Conservation (phyloP, 495 filamentous ascomycete species). For the Penicillium soppii region DNA sequence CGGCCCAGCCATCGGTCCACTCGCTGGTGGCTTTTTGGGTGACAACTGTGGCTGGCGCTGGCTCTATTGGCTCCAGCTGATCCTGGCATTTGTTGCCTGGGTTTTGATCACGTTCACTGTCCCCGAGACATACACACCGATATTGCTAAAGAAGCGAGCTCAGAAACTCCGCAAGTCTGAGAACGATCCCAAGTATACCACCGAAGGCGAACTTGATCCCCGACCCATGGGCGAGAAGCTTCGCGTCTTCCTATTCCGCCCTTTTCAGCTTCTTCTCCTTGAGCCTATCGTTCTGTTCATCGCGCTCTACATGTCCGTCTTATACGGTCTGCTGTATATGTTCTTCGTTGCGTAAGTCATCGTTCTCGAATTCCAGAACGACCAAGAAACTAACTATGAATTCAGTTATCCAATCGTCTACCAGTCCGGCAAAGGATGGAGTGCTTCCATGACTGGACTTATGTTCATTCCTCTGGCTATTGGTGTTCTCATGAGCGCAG, state of each 20-base stretch:
- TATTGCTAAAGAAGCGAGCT: constrained; percentile 63
- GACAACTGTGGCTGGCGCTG: constrained; percentile 74
- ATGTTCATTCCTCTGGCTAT: constrained; percentile 79
- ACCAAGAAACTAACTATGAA: constrained; percentile 7
- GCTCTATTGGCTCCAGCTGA: constrained; percentile 83
- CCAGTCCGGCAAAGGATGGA: constrained; percentile 70
- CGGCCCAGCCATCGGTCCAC: constrained; percentile 70
- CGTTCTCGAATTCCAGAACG: not conserved
- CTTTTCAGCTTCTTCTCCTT: constrained; percentile 75
- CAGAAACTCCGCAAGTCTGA: constrained; percentile 65
- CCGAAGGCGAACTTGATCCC: constrained; percentile 70
- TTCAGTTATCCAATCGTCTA: constrained; percentile 74
- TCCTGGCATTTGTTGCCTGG: constrained; percentile 64
- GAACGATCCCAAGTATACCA: constrained; percentile 63
- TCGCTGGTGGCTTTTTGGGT: constrained; percentile 72
- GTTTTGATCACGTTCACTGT: constrained; percentile 75
- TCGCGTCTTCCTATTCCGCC: constrained; percentile 66
- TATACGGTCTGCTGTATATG: constrained; percentile 80
- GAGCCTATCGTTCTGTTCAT: constrained; percentile 81
- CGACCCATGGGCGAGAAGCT: constrained; percentile 63
- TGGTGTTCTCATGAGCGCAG: constrained; percentile 63
- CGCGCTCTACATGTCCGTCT: constrained; percentile 73
- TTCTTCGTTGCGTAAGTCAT: constrained; percentile 65
- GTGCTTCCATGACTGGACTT: constrained; percentile 67
- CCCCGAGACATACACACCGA: constrained; percentile 77